Conservation (phyloP, 2,329 filamentous ascomycete genomes). For the Penicillium janthinellum region DNA sequence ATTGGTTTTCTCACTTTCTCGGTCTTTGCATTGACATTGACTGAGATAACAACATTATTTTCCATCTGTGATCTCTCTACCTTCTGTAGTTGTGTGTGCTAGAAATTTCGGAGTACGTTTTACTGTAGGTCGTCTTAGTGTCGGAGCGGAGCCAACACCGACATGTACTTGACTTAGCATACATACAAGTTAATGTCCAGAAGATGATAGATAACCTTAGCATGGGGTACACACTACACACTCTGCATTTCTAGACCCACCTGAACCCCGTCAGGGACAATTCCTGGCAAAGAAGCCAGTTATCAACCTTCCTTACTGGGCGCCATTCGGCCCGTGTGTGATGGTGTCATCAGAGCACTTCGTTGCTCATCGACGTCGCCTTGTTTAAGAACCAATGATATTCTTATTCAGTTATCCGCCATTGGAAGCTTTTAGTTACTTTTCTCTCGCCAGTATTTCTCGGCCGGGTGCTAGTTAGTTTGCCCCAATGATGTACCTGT, state of each 20-base stretch:
- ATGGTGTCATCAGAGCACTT: background rate
- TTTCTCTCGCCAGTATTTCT: background rate
- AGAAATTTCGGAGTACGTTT: background rate
- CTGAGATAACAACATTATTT: background rate
- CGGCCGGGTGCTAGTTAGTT: slow-evolving; percentile 9
- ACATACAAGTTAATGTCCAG: background rate
- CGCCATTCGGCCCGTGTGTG: background rate
- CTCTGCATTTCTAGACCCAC: background rate
- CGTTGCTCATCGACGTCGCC: background rate
- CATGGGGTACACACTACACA: background rate
- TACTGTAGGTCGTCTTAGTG: too few species aligned
- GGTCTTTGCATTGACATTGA: background rate
- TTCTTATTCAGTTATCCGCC: too few species aligned
- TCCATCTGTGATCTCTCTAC: too few species aligned
- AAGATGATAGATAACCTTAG: background rate
- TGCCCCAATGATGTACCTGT: background rate
- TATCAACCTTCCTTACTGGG: background rate
- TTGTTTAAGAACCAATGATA: background rate
- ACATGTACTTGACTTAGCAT: background rate
- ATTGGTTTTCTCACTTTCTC: background rate
- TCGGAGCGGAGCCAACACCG: too few species aligned
- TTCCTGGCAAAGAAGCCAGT: background rate
- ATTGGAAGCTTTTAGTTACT: background rate
- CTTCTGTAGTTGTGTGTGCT: too few species aligned
- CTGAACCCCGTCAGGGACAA: background rate